These are phyloP conservation scores for Fonsecaea pugnacius DNA, from an alignment of 2,329 filamentous ascomycete genomes.

Conservation along the genomic window DNA sequence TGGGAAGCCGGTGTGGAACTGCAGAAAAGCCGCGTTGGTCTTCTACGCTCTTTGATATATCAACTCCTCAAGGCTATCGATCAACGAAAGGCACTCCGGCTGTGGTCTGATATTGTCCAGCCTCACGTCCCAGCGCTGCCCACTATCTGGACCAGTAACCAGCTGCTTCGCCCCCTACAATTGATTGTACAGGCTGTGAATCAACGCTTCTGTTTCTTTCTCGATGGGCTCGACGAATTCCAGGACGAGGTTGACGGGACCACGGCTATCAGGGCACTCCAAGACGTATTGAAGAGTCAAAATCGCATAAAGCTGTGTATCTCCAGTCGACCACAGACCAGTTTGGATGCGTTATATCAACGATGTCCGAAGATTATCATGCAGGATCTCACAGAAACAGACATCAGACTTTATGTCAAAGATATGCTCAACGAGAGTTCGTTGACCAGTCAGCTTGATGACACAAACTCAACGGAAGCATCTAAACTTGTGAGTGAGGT, in stretches of 20 bases:
- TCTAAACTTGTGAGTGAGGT: neutral
- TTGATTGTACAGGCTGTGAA: neutral
- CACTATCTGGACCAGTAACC: constrained; percentile 2
- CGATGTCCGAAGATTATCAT: neutral
- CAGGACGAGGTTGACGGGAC: neutral
- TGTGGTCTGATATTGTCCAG: constrained; percentile 1
- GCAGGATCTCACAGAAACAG: constrained; percentile 2
- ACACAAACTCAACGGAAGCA: neutral
- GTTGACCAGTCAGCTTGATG: neutral
- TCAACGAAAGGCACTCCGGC: neutral
- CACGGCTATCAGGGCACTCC: neutral
- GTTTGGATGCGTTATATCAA: neutral
- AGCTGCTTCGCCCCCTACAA: constrained; percentile 3
- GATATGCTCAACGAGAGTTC: neutral
- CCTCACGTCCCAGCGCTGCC: neutral
- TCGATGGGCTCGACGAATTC: constrained; percentile 20
- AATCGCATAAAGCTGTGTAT: neutral
- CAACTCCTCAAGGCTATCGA: neutral
- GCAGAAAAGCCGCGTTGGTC: constrained; percentile 10
- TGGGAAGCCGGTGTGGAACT: constrained; percentile 13
- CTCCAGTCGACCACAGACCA: neutral
- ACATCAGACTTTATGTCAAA: constrained; percentile 4
- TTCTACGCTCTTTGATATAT: constrained; percentile 11
- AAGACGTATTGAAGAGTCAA: neutral
- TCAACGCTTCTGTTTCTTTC: constrained; percentile 3